Evolutionary conservation across 2,329 filamentous ascomycete species (phyloP), one percentile per base, ranked within the genome.

Genomic region (Fusarium keratoplasticum): DNA sequence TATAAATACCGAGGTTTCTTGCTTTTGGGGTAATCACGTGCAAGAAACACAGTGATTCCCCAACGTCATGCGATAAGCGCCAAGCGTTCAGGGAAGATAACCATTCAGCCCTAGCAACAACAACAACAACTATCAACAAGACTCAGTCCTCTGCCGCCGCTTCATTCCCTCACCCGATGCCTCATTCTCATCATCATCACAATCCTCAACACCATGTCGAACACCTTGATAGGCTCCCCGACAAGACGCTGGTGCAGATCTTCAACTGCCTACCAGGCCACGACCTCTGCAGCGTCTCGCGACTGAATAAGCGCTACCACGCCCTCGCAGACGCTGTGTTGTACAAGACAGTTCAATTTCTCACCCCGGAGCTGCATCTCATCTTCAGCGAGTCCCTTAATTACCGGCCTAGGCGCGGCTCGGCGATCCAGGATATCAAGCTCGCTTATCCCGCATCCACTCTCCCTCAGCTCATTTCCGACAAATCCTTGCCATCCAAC

Each of bases 331-430:
- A 87, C 73, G 83, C 84, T 4, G 79, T 87, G 10, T 80, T 88
- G 25, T 87, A 88, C 79, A 83, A 85, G 73, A 84, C 81, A 6
- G 84, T 87, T 2, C 82, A 81, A 25, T 88, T 87, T 79, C 80
- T 85, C 40, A 83, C 82, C 33, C 85, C 86, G 0, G 84, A 87
- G 72, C 83, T 87, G 25, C 86, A 88, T 70, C 80, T 87, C 16
- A 81, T 83, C 63, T 88, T 87, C 76, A 85, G 85, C 73, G 81
- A 87, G 77, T 87, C 86, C 11, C 84, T 88, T 20, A 79, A 75
- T 14, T 83, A 84, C 52, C 82, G 86, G 2, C 85, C 84, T 7
- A 82, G 86, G 47, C 85, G 86, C 22, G 86, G 86, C 16, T 87
- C 85, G 3, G 80, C 84, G 61, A 87, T 87, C 66, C 81, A 85